These are phyloP conservation scores for Pleurozium schreberi DNA, from an alignment of 225 moss, liverwort and hornwort genomes.

Conservation along the genomic window DNA sequence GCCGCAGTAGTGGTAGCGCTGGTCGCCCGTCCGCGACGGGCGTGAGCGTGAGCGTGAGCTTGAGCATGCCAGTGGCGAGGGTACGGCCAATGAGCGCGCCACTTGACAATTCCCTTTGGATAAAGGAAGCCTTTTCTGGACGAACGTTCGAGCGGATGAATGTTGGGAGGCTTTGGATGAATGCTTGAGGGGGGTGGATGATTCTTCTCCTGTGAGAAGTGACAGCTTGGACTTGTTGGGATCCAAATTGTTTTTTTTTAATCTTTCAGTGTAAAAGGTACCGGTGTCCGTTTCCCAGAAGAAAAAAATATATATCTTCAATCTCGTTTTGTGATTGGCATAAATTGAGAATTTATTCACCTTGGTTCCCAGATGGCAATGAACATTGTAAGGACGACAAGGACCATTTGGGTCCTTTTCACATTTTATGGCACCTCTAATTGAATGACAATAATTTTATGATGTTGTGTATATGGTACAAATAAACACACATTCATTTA, in stretches of 20 bases:
- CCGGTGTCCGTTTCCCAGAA: background rate
- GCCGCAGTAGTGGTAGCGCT: background rate
- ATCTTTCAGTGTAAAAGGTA: background rate
- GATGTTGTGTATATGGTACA: no score
- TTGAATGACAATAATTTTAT: no score
- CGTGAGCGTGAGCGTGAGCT: background rate
- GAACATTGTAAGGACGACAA: no score
- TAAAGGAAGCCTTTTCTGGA: background rate
- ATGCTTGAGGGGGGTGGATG: no score
- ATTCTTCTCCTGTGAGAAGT: background rate
- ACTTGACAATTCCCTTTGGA: background rate
- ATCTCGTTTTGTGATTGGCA: background rate
- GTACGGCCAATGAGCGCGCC: background rate
- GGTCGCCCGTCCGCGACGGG: background rate
- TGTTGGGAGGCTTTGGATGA: background rate
- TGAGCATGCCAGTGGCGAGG: background rate
- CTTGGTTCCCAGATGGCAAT: background rate
- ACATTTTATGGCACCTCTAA: no score
- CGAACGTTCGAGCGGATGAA: background rate
- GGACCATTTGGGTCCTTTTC: no score
- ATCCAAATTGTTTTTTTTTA: no score
- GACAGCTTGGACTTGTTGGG: background rate
- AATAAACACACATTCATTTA: no score
- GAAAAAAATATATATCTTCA: background rate
- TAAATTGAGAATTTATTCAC: background rate